These are phyloP conservation scores for Lentinula sp. DNA, from an alignment of 768 basidiomycete genomes.

Conservation along the genomic window DNA sequence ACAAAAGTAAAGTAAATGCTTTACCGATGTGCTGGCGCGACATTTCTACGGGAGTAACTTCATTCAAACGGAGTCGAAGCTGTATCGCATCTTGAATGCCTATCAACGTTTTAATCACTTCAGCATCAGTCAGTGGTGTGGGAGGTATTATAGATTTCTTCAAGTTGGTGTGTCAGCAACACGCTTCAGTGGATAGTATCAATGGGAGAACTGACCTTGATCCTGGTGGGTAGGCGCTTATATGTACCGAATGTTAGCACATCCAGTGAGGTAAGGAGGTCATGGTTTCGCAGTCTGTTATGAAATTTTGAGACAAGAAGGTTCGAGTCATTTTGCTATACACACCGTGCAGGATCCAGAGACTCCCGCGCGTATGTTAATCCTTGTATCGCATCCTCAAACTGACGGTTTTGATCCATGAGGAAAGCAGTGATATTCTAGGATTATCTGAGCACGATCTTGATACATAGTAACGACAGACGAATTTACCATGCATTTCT, in stretches of 20 bases:
- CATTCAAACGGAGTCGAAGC: conserved; percentile 71
- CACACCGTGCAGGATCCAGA: conserved; percentile 74
- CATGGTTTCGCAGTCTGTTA: conserved; percentile 83
- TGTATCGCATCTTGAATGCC: conserved; percentile 77
- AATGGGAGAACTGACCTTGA: conserved; percentile 50
- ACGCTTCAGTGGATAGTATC: conserved; percentile 1
- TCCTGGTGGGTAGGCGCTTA: conserved; percentile 68
- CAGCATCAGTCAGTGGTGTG: conserved; percentile 57
- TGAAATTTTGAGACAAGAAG: neutral
- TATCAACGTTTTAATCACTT: conserved; percentile 58
- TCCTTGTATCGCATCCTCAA: conserved; percentile 60
- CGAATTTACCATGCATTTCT: conserved; percentile 72
- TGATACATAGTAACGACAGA: neutral
- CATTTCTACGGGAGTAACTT: conserved; percentile 83
- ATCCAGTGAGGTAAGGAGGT: conserved; percentile 85
- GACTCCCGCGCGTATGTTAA: conserved; percentile 63
- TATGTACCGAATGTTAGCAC: conserved; percentile 87
- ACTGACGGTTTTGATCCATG: conserved; percentile 79
- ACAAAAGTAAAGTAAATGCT: neutral
- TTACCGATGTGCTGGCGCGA: conserved; percentile 59
- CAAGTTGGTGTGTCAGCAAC: conserved; percentile 7
- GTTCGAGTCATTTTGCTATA: neutral
- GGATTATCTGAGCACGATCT: conserved; percentile 4
- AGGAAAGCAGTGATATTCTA: conserved; percentile 88
- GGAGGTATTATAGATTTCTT: conserved; percentile 70